A percentile compares a stretch with the other conserved stretches of the same genome.
Conservation (phyloP, 805 yeast species). For the Candida fluviatilis region DNA sequence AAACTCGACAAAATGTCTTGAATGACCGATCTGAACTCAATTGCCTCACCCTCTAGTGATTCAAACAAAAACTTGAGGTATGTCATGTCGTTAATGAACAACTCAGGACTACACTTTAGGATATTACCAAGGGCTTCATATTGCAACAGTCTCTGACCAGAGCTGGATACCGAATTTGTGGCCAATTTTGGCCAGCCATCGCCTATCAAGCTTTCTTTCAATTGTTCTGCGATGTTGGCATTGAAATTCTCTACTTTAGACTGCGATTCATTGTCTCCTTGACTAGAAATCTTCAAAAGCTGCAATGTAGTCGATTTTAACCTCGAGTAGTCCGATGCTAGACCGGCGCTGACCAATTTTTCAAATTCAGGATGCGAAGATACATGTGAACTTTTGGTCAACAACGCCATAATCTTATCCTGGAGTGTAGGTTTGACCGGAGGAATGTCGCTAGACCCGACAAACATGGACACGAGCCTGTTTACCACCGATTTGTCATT, state of each 20-base stretch:
- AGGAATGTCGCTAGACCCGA: conserved; percentile 49
- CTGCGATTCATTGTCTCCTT: conserved; percentile 10
- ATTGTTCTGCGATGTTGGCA: conserved; percentile 44
- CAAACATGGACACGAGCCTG: conserved; percentile 45
- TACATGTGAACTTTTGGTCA: conserved; percentile 51
- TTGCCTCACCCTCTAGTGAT: conserved; percentile 59
- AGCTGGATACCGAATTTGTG: conserved; percentile 22
- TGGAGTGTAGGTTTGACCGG: conserved; percentile 54
- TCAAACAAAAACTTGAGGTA: conserved; percentile 66
- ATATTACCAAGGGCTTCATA: conserved; percentile 79
- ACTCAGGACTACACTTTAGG: conserved; percentile 41
- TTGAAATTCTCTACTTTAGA: conserved; percentile 25
- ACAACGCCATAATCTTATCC: conserved; percentile 48
- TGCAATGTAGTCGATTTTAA: conserved; percentile 55
- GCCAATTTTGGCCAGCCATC: conserved; percentile 60
- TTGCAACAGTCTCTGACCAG: conserved; percentile 54
- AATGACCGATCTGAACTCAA: conserved; percentile 61
- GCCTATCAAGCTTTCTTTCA: conserved; percentile 47
- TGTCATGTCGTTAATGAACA: conserved; percentile 42
- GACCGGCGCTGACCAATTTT: conserved; percentile 54
- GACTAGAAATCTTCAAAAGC: conserved; percentile 60
- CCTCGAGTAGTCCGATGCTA: conserved; percentile 49
- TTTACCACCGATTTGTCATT: conserved; percentile 55
- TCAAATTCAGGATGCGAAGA: conserved; percentile 40
- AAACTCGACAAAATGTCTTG: conserved; percentile 68